Conservation (phyloP, 345 rosid species). For the Syzygium aqueum region DNA sequence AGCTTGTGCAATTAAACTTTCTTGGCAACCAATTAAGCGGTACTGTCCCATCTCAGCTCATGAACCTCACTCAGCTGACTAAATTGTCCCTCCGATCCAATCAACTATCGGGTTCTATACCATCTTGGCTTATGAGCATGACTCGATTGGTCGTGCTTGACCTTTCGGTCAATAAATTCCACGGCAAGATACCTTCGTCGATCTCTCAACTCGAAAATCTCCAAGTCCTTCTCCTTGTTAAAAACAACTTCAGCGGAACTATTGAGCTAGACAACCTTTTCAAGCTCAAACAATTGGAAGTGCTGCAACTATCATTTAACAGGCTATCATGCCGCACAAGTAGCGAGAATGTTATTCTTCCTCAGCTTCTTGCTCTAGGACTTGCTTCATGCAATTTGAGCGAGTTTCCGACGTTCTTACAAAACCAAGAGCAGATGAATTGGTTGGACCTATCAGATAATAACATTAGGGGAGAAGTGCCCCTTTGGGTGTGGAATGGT, state of each 20-base stretch:
- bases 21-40: not conserved
- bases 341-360: not conserved
- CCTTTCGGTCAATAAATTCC: not conserved
- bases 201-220: constrained; percentile 1
- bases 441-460: not conserved
- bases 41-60: constrained; percentile 1
- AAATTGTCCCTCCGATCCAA: not conserved
- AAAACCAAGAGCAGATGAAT: not conserved
- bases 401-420: not conserved
- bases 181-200: not conserved
- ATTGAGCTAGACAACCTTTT: not conserved
- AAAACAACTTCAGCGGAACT: not conserved
- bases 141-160: not conserved
- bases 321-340: not conserved
- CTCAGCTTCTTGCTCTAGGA: not conserved
- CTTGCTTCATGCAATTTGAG: constrained; percentile 1
- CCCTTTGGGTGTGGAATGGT: not conserved
- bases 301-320: not conserved
- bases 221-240: not conserved
- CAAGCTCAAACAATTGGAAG: not conserved
- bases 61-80: constrained; percentile 4
- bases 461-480: not conserved
- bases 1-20: not conserved
- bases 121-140: not conserved
- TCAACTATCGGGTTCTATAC: constrained; percentile 2